Evolutionary conservation across 2,329 filamentous ascomycete species (phyloP), one percentile per base, ranked within the genome.

Genomic region (Chaetomiaceae sp.): DNA sequence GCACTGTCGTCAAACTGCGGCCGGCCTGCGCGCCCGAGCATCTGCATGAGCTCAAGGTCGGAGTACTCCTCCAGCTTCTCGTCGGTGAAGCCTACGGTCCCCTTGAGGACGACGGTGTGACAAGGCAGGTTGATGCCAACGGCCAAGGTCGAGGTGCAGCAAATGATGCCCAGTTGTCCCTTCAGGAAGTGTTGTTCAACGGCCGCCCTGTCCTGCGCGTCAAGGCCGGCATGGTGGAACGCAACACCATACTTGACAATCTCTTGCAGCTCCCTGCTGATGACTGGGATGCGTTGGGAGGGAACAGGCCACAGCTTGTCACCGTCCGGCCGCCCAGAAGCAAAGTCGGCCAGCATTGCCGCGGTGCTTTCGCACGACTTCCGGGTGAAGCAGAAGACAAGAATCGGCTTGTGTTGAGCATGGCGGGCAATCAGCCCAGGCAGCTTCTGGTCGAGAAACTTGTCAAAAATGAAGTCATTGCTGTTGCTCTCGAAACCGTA

Each of bases 21-120:
- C 19, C 89, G 78, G 1, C 90, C 89, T 47, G 89, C 89, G 58
- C 89, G 83, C 6, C 89, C 89, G 45, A 95, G 79, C 89, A 95
- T 95, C 63, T 95, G 89, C 85, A 92, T 92, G 57, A 92, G 80
- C 61, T 95, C 89, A 5, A 95, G 74, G 65, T 94, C 89, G 0
- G 88, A 84, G 60, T 90, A 91, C 65, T 94, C 88, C 51, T 83
- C 80, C 34, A 81, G 63, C 7, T 70, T 76, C 6, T 77, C 75
- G 53, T 83, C 79, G 53, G 82, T 80, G 68, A 83, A 91, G 0
- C 77, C 75, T 3, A 84, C 78, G 0, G 89, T 95, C 20, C 88
- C 88, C 67, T 95, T 95, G 51, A 95, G 80, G 9, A 95, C 83
- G 4, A 91, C 89, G 3, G 91, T 81, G 65, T 94, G 87, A 56